Evolutionary conservation across 139 green algal species (phyloP).

Genomic region (Tetradesmus lagerheimii): DNA sequence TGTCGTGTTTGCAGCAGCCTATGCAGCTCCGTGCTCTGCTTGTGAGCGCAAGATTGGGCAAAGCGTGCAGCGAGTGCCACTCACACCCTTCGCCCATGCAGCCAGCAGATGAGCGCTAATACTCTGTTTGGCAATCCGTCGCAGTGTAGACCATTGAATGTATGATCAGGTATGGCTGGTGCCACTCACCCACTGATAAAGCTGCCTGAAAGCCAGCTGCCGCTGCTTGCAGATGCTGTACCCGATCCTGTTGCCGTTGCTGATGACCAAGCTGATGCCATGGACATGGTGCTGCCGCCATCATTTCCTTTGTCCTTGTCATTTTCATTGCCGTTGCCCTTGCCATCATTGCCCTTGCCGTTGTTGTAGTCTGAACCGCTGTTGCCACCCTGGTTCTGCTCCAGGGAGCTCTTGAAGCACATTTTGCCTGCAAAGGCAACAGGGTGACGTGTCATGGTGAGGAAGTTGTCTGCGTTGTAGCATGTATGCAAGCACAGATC

Average conservation of each 20-base stretch:
- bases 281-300: background rate
- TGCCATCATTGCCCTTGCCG: background rate
- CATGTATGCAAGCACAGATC: too few relatives aligned
- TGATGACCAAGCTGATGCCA: background rate
- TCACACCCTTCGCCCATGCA: too few relatives aligned
- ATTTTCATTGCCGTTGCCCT: background rate
- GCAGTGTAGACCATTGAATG: too few relatives aligned
- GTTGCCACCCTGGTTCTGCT: background rate
- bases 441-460: background rate
- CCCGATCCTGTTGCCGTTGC: background rate
- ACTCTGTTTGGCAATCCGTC: too few relatives aligned
- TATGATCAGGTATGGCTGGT: too few relatives aligned
- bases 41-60: too few relatives aligned
- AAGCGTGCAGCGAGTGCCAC: too few relatives aligned
- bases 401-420: slow-evolving; percentile 29
- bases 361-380: background rate
- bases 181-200: background rate
- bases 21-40: too few relatives aligned
- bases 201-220: background rate
- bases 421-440: background rate
- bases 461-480: too few relatives aligned
- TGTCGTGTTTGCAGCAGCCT: too few relatives aligned
- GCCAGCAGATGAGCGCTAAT: too few relatives aligned
- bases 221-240: background rate
- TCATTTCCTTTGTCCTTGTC: background rate